Evolutionary conservation across 441 rosid genomes (phyloP), one percentile per base, ranked within the genome.

Genomic region (Omphalea diandra): DNA sequence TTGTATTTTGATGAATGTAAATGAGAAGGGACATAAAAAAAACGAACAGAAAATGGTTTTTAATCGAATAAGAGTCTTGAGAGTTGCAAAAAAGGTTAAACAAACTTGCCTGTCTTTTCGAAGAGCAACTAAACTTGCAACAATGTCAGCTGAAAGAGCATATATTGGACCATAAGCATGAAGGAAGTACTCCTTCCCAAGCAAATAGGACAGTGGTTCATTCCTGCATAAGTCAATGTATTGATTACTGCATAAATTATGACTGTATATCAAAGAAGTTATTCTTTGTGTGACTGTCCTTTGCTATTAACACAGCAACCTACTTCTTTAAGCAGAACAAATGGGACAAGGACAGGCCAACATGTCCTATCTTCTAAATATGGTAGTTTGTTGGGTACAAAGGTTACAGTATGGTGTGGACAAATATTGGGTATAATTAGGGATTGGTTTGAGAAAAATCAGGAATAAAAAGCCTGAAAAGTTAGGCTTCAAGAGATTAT

Each of bases 111-210:
- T 94, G 86, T 90, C 79, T 60, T 84, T 87, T 83, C 83, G 87
- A 60, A 94, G 96, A 74, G 94, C 88, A 61, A 78, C 91, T 83
- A 94, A 84, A 81, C 97, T 89, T 71, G 87, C 81, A 75, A 90
- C 98, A 72, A 94, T 96, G 69, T 94, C 94, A 24, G 89, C 91
- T 53, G 97, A 94, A 73, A 90, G 97, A 74, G 98, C 97, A 78
- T 94, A 94, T 65, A 94, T 80, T 43, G 98, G 98, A 65, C 98
- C 97, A 77, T 94, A 94, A 53, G 97, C 98, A 84, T 94, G 97
- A 57, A 90, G 88, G 82, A 91, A 94, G 80, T 92, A 94, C 76
- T 90, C 97, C 52, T 74, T 83, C 50, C 98, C 97, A 20, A 94
- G 84, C 81, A 92, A 63, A 84, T 73, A 47, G 58, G 84, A 86